These are phyloP conservation scores for Desmodesmus armatus DNA, from an alignment of 139 green algal species.

Conservation along the genomic window DNA sequence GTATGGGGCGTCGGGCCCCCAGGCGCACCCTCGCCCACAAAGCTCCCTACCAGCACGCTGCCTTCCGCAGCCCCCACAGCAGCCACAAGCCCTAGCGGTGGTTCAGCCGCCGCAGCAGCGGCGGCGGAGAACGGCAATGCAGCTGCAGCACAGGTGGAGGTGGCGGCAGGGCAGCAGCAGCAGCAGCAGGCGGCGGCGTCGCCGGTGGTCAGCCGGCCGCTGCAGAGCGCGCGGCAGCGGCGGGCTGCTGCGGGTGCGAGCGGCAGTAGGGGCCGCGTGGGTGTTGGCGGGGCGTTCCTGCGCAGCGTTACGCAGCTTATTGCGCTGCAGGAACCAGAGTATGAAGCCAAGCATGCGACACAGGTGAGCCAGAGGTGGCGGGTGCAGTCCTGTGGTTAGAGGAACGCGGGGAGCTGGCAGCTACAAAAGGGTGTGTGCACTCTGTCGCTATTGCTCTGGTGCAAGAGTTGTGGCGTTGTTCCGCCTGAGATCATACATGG, in stretches of 20 bases:
- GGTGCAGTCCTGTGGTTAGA: no score
- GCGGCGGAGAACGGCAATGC: slow-evolving; percentile 3
- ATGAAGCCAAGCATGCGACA: slow-evolving; percentile 35
- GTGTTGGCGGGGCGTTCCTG: slow-evolving; percentile 48
- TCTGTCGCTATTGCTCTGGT: no score
- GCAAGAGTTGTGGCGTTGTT: no score
- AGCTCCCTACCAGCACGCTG: not conserved
- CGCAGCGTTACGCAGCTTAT: slow-evolving; percentile 44
- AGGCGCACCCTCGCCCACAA: slow-evolving; percentile 2
- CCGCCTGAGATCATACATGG: no score
- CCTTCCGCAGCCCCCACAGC: not conserved
- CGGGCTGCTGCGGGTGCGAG: not conserved
- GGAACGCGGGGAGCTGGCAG: no score
- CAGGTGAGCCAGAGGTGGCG: slow-evolving; percentile 1
- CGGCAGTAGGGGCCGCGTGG: slow-evolving; percentile 1
- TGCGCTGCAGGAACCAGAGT: slow-evolving; percentile 44
- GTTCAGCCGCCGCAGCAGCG: slow-evolving; percentile 21
- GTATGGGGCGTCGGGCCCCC: slow-evolving; percentile 33
- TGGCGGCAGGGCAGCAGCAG: not conserved
- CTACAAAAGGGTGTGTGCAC: no score
- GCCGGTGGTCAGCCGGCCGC: slow-evolving; percentile 4
- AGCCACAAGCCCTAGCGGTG: not conserved
- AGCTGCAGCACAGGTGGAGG: not conserved
- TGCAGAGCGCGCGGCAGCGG: slow-evolving; percentile 3
- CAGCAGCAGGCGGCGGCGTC: not conserved